Evolutionary conservation across 306 rosid genomes (phyloP).

Genomic region (Neltuma alba): DNA sequence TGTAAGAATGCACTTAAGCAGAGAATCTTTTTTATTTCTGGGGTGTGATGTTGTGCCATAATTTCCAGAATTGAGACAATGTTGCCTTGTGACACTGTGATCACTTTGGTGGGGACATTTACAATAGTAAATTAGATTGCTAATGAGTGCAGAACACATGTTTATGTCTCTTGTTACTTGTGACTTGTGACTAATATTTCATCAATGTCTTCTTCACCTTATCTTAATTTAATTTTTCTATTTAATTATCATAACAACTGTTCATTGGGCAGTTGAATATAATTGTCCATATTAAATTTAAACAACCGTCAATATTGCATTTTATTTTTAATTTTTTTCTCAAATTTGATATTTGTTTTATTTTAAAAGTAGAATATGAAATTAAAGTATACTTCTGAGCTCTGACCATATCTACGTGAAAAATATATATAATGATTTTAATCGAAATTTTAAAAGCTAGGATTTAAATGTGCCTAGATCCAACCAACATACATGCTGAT

Average conservation of each 20-base stretch:
- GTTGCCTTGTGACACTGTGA: conserved; percentile 11
- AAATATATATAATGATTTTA: too few species aligned
- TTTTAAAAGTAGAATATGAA: not conserved
- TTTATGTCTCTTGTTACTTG: conserved; percentile 39
- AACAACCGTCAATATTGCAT: not conserved
- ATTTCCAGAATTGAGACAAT: conserved; percentile 33
- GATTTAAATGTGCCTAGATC: not conserved
- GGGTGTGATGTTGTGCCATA: conserved; percentile 31
- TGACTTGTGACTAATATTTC: conserved; percentile 23
- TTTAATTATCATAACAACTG: not conserved
- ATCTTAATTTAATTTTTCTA: conserved; percentile 21
- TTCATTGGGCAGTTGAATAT: too few species aligned
- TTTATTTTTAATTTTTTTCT: not conserved
- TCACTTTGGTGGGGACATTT: conserved; percentile 48
- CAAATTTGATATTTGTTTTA: not conserved
- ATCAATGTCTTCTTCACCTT: conserved; percentile 26
- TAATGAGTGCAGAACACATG: conserved; percentile 48
- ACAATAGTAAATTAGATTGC: conserved; percentile 34
- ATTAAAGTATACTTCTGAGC: not conserved
- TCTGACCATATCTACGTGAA: not conserved
- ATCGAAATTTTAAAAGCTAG: too few species aligned
- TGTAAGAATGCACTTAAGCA: conserved; percentile 9
- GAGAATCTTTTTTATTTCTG: not conserved
- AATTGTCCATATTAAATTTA: too few species aligned
- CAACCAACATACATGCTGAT: not conserved